These are phyloP conservation scores for Akanthomyces lecanii DNA, from an alignment of 2,329 filamentous ascomycete species.

Conservation along the genomic window DNA sequence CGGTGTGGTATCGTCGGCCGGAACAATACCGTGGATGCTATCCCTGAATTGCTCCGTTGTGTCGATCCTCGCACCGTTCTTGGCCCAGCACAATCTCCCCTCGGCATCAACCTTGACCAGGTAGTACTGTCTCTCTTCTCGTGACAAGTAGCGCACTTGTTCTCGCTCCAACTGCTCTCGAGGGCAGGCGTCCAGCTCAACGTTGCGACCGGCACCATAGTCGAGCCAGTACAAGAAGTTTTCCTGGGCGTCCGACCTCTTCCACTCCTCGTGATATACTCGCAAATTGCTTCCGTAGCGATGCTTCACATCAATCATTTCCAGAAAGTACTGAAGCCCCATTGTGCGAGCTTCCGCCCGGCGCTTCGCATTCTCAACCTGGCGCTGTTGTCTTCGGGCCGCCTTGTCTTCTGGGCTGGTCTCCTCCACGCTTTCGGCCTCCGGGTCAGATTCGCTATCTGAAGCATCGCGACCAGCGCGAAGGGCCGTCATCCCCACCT, in stretches of 20 bases:
- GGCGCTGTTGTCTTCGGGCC: slow-evolving; percentile 35
- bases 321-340: slow-evolving; percentile 78
- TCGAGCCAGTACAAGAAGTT: slow-evolving; percentile 97
- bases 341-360: slow-evolving; percentile 70
- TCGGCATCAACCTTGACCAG: slow-evolving; percentile 70
- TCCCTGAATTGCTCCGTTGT: slow-evolving; percentile 74
- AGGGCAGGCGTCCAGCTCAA: slow-evolving; percentile 69
- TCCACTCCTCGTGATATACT: slow-evolving; percentile 82
- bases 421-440: slow-evolving; percentile 29
- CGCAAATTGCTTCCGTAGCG: slow-evolving; percentile 80
- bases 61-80: slow-evolving; percentile 73
- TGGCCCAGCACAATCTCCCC: slow-evolving; percentile 80
- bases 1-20: slow-evolving; percentile 55
- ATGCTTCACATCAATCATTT: slow-evolving; percentile 85
- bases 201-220: slow-evolving; percentile 65
- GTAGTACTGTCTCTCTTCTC: slow-evolving; percentile 78
- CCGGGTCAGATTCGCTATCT: slow-evolving; percentile 39
- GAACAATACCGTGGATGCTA: slow-evolving; percentile 70
- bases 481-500: slow-evolving; percentile 64
- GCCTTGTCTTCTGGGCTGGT: slow-evolving; percentile 36
- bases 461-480: slow-evolving; percentile 65
- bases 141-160: slow-evolving; percentile 75
- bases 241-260: slow-evolving; percentile 67
- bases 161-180: slow-evolving; percentile 72
- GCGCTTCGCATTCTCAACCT: slow-evolving; percentile 51